These are phyloP conservation scores for Thielaviopsis punctulata DNA, from an alignment of 2,329 filamentous ascomycete species.

Conservation along the genomic window DNA sequence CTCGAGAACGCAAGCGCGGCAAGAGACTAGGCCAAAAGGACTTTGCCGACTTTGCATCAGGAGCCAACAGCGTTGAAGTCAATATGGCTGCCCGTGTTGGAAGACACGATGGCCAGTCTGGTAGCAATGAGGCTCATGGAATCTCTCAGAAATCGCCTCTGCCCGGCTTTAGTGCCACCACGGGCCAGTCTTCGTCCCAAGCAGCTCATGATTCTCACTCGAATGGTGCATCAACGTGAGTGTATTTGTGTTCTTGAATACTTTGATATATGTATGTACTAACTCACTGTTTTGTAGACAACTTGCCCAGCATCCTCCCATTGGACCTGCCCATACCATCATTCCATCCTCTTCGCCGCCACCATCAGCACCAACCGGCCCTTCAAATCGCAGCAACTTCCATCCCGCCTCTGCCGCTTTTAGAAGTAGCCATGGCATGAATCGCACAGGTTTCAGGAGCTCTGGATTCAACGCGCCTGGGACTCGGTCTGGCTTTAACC, in stretches of 20 bases:
- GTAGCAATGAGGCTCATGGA: not conserved
- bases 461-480: not conserved
- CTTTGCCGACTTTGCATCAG: constrained; percentile 19
- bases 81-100: constrained; percentile 29
- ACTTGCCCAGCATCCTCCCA: not conserved
- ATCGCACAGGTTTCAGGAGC: not conserved
- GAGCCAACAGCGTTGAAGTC: constrained; percentile 33
- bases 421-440: not conserved
- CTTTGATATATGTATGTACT: not conserved
- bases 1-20: constrained; percentile 6
- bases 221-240: not conserved
- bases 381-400: constrained; percentile 15
- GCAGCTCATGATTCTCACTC: not conserved
- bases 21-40: not conserved
- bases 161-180: constrained; percentile 13
- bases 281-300: not conserved
- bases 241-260: not conserved
- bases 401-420: not conserved
- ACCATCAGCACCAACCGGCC: constrained; percentile 15
- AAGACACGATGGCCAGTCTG: constrained; percentile 17
- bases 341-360: constrained; percentile 18
- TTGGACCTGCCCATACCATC: constrained; percentile 10
- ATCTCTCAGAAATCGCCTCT: constrained; percentile 25
- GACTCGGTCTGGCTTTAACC: not conserved
- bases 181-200: not conserved